These are phyloP conservation scores for Nemania diffusa DNA, from an alignment of 2,329 filamentous ascomycete genomes.

Conservation along the genomic window DNA sequence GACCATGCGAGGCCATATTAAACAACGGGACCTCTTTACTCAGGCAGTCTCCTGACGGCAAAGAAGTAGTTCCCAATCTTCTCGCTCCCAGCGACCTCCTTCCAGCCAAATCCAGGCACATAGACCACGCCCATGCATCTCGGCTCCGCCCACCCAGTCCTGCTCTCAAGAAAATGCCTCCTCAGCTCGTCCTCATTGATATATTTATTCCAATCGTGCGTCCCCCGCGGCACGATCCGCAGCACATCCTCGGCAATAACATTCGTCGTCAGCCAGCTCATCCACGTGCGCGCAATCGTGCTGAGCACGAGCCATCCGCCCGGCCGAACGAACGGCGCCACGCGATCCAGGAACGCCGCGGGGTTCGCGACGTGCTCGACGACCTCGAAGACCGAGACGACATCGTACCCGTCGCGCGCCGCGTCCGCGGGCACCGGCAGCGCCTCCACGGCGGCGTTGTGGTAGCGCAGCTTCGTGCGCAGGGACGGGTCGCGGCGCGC, in stretches of 20 bases:
- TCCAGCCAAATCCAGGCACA: conserved; percentile 91
- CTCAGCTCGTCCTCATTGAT: conserved; percentile 85
- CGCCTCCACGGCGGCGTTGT: conserved; percentile 80
- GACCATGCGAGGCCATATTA: not conserved
- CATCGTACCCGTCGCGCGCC: conserved; percentile 69
- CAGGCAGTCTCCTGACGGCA: conserved; percentile 63
- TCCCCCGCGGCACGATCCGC: conserved; percentile 88
- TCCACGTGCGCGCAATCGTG: conserved; percentile 90
- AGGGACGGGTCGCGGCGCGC: conserved; percentile 78
- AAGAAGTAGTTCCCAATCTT: conserved; percentile 97
- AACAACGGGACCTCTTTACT: conserved; percentile 1
- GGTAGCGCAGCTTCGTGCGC: conserved; percentile 72
- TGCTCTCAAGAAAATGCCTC: conserved; percentile 61
- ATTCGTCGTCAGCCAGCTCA: conserved; percentile 92
- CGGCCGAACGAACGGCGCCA: conserved; percentile 81
- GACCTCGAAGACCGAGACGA: conserved; percentile 92
- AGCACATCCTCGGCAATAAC: conserved; percentile 88
- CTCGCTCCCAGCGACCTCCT: conserved; percentile 81
- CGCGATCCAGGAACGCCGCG: conserved; percentile 75
- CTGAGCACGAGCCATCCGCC: conserved; percentile 94
- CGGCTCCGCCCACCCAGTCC: conserved; percentile 67
- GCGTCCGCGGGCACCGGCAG: conserved; percentile 57
- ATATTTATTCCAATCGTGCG: conserved; percentile 97
- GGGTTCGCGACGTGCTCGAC: conserved; percentile 89
- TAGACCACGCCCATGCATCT: conserved; percentile 84